Evolutionary conservation across 2,329 filamentous ascomycete genomes (phyloP).

Genomic region (Scleromitrula shiraiana): DNA sequence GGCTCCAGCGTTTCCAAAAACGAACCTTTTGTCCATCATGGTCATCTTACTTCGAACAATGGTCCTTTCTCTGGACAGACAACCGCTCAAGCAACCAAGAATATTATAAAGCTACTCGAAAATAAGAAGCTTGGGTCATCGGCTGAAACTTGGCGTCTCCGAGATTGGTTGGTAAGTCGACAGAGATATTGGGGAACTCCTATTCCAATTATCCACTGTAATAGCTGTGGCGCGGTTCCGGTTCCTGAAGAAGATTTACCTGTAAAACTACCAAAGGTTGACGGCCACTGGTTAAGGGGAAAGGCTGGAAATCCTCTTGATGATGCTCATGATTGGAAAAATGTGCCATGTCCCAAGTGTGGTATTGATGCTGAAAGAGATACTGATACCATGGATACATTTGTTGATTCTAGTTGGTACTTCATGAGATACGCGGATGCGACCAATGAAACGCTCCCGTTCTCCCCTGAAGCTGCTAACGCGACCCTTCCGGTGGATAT

Average conservation of each 20-base stretch:
- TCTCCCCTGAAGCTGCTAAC: constrained; percentile 52
- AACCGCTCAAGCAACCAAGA: constrained; percentile 53
- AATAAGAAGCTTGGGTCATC: constrained; percentile 47
- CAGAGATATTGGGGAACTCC: constrained; percentile 89
- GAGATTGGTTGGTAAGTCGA: constrained; percentile 88
- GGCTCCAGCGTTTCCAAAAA: constrained; percentile 38
- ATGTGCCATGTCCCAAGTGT: constrained; percentile 70
- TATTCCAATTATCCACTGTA: constrained; percentile 81
- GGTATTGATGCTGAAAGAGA: constrained; percentile 64
- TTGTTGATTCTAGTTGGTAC: constrained; percentile 94
- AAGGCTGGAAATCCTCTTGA: constrained; percentile 72
- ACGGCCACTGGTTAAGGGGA: constrained; percentile 58
- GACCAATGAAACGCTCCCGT: constrained; percentile 51
- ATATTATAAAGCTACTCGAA: constrained; percentile 51
- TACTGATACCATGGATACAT: constrained; percentile 94
- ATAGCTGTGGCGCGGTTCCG: constrained; percentile 66
- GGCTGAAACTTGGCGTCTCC: constrained; percentile 69
- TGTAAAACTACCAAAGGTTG: constrained; percentile 63
- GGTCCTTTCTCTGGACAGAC: constrained; percentile 55
- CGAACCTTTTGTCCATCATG: constrained; percentile 56
- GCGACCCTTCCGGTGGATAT: constrained; percentile 66
- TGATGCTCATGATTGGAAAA: constrained; percentile 62
- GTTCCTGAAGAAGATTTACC: constrained; percentile 72
- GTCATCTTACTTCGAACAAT: constrained; percentile 58
- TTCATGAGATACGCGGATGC: constrained; percentile 73